A percentile compares a stretch with the other conserved stretches of the same genome.
Conservation (phyloP, 768 basidiomycete genomes). For the Kwoniella sp. region DNA sequence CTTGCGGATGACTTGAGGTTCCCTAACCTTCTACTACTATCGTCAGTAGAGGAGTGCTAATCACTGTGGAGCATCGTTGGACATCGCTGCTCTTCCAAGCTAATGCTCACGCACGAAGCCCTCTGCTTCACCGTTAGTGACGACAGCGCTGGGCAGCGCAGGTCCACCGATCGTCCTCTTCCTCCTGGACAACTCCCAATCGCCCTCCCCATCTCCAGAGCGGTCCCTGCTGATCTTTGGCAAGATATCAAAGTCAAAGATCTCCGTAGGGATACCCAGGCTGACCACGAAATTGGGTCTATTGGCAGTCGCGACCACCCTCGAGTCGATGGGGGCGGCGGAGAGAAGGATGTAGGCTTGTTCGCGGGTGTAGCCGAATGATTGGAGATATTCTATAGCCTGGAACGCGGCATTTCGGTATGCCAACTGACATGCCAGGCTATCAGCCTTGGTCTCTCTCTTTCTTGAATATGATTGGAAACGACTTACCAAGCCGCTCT, state of each 20-base stretch:
- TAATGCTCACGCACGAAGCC: conserved; percentile 3
- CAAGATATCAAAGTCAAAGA: conserved; percentile 63
- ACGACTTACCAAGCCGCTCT: conserved; percentile 43
- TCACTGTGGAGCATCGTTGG: too few species aligned
- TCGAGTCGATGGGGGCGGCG: conserved; percentile 67
- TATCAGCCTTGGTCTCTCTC: not conserved
- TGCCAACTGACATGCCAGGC: conserved; percentile 53
- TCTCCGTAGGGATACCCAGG: conserved; percentile 72
- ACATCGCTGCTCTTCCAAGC: not conserved
- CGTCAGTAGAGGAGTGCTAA: not conserved
- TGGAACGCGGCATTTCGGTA: conserved; percentile 80
- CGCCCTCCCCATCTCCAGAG: not conserved
- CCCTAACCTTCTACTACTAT: too few species aligned
- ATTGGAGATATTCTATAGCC: conserved; percentile 67
- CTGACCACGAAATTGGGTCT: conserved; percentile 79
- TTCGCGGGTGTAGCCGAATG: conserved; percentile 77
- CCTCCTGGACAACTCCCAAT: conserved; percentile 3
- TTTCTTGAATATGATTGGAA: too few species aligned
- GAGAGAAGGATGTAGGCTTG: conserved; percentile 74
- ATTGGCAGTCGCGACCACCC: conserved; percentile 13
- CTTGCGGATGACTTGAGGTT: too few species aligned
- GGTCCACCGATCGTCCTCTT: not conserved
- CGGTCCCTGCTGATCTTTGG: not conserved
- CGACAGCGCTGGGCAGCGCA: conserved; percentile 5
- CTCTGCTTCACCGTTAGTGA: not conserved